phyloP scores from a whole-genome alignment of 306 rosid species.

The Dalbergia oliveri region DNA sequence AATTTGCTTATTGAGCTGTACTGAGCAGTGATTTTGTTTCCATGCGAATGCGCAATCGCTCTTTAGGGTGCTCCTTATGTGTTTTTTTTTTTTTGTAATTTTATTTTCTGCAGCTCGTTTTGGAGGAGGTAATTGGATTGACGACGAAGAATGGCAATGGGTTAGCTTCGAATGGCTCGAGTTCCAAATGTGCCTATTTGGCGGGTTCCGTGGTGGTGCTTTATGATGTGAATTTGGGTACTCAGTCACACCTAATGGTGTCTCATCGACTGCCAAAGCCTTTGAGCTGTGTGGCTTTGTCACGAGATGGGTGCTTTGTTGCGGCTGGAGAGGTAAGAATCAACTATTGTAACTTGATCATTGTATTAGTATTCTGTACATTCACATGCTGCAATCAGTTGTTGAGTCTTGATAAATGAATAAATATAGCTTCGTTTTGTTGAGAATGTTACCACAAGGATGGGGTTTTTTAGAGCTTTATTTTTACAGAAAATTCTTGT shows the following conservation, averaged over 20 bases:
- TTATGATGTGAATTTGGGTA: constrained; percentile 60
- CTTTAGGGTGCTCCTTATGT: neutral
- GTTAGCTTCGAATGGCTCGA: constrained; percentile 60
- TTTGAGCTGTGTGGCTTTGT: constrained; percentile 73
- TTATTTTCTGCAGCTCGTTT: constrained; percentile 54
- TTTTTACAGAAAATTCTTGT: neutral
- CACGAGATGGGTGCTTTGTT: constrained; percentile 68
- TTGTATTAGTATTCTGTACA: neutral
- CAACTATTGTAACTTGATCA: constrained; percentile 10
- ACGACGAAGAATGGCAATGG: constrained; percentile 70
- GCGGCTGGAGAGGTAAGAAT: constrained; percentile 81
- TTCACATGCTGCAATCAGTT: constrained; percentile 2
- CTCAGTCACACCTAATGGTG: constrained; percentile 71
- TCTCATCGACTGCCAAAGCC: constrained; percentile 69
- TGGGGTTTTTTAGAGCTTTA: neutral
- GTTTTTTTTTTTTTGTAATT: neutral
- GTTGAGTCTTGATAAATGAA: neutral
- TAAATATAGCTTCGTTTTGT: constrained; percentile 28
- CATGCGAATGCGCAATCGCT: neutral
- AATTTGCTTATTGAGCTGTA: neutral
- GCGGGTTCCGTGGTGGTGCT: constrained; percentile 79
- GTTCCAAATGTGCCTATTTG: constrained; percentile 63
- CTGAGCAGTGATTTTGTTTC: neutral
- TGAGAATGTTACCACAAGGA: constrained; percentile 1
- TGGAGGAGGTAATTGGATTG: constrained; percentile 77